Conservation (phyloP, 495 filamentous ascomycete genomes). For the Penicillium malachiteum region DNA sequence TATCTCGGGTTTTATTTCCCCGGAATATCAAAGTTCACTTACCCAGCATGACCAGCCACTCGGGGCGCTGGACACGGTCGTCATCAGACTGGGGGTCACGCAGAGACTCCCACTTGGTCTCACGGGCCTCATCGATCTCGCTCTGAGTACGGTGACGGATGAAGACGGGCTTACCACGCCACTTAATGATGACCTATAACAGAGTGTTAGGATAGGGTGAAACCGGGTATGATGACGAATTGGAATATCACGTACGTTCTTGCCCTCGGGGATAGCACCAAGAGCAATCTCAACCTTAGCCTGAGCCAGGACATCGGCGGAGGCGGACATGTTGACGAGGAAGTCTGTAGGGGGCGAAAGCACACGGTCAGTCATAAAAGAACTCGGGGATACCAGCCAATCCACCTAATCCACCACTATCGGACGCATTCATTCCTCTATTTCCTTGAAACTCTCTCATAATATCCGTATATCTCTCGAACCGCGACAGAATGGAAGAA, state of each 20-base stretch:
- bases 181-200: constrained; percentile 94
- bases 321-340: constrained; percentile 99
- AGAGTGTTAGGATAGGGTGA: constrained; percentile 8
- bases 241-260: constrained; percentile 72
- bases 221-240: neutral
- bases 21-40: constrained; percentile 73
- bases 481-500: constrained; percentile 8
- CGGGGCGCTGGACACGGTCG: constrained; percentile 94
- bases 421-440: neutral
- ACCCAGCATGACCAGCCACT: constrained; percentile 99
- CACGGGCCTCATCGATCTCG: constrained; percentile 84
- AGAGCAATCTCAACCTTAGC: constrained; percentile 99
- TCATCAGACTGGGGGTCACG: constrained; percentile 89
- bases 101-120: constrained; percentile 70
- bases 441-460: constrained; percentile 2
- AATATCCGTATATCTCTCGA: neutral
- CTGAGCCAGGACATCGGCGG: constrained; percentile 96
- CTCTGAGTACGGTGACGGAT: constrained; percentile 93
- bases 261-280: constrained; percentile 90
- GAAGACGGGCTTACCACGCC: constrained; percentile 99
- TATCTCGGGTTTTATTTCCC: neutral
- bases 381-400: neutral
- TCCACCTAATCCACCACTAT: neutral
- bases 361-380: constrained; percentile 18
- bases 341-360: constrained; percentile 66